phyloP scores from a whole-genome alignment of 257 asterid genomes.

The Rhazya stricta region DNA sequence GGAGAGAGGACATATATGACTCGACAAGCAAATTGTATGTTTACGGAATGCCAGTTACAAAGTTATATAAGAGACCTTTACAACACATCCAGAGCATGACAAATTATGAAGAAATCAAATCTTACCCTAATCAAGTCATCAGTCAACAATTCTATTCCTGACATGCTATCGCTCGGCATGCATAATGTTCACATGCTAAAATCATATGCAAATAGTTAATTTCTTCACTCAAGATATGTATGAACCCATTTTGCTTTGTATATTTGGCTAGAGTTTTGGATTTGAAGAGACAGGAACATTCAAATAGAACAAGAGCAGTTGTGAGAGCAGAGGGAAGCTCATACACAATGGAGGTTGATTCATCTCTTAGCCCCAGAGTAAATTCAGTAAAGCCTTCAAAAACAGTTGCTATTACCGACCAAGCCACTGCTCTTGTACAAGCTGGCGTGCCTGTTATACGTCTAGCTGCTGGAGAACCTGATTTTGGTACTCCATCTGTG shows the following conservation, averaged over 20 bases:
- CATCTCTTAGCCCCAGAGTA: constrained; percentile 75
- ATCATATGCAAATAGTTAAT: not conserved
- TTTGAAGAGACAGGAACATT: constrained; percentile 24
- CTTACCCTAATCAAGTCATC: not conserved
- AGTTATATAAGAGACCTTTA: not conserved
- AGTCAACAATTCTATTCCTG: not conserved
- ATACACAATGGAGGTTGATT: constrained; percentile 54
- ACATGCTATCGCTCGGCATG: not conserved
- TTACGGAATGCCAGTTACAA: not conserved
- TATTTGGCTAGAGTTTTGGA: constrained; percentile 33
- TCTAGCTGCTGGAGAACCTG: constrained; percentile 96
- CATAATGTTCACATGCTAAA: not conserved
- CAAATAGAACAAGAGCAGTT: constrained; percentile 30
- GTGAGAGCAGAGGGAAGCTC: constrained; percentile 36
- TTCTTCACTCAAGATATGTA: not conserved
- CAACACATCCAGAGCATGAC: not conserved
- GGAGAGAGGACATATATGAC: not conserved
- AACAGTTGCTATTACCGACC: constrained; percentile 88
- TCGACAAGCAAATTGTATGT: not conserved
- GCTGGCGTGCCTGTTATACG: constrained; percentile 96
- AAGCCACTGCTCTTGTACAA: constrained; percentile 83
- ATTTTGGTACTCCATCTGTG: constrained; percentile 82
- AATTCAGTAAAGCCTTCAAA: constrained; percentile 91
- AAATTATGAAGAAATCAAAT: not conserved
- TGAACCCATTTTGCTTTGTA: constrained; percentile 11